A percentile compares a stretch with the other conserved stretches of the same genome.
phyloP scores from a whole-genome alignment of 106 monocot species.

The Dendrobium nobile region DNA sequence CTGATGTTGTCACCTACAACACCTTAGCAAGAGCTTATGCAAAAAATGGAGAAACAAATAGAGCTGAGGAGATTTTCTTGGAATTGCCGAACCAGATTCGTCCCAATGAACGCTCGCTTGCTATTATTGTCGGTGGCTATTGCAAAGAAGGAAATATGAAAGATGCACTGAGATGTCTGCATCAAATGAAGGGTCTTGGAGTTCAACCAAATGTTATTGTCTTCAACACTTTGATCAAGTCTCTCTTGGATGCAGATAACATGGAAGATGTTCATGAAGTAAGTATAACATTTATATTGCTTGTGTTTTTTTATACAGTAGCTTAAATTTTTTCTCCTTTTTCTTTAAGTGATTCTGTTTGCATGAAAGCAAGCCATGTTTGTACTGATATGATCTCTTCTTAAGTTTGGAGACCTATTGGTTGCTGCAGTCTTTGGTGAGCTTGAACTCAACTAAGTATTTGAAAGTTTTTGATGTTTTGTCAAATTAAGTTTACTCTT shows the following conservation, averaged over 20 bases:
- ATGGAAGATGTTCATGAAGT: conserved; percentile 58
- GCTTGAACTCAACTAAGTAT: too few relatives aligned
- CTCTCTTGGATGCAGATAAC: conserved; percentile 70
- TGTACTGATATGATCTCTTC: not conserved
- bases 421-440: too few relatives aligned
- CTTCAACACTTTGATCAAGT: conserved; percentile 85
- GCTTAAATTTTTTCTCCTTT: not conserved
- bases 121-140: conserved; percentile 71
- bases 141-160: conserved; percentile 73
- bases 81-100: conserved; percentile 54
- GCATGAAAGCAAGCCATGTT: not conserved
- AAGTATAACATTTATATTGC: conserved; percentile 16
- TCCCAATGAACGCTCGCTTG: conserved; percentile 80
- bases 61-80: conserved; percentile 63
- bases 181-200: conserved; percentile 53
- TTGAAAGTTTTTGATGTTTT: not conserved
- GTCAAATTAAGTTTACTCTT: not conserved
- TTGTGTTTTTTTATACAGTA: not conserved
- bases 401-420: too few relatives aligned
- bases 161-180: conserved; percentile 66
- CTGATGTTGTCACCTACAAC: conserved; percentile 87
- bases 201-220: conserved; percentile 64
- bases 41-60: conserved; percentile 65
- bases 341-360: not conserved
- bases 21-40: conserved; percentile 79